phyloP scores from a whole-genome alignment of 441 rosid genomes.

The Melastoma candidum region DNA sequence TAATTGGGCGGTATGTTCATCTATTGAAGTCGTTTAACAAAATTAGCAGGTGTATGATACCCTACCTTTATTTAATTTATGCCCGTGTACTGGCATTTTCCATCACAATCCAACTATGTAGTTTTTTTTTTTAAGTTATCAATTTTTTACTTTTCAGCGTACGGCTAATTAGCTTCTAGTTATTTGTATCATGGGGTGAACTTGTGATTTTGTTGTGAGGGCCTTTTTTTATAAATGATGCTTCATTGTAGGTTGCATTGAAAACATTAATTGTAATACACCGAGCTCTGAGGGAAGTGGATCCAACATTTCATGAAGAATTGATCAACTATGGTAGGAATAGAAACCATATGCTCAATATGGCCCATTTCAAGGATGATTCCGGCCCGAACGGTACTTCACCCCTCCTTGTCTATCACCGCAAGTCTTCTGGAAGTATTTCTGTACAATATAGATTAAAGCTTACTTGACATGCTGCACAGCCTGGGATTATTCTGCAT shows the following conservation, averaged over 20 bases:
- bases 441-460: slow-evolving; percentile 15
- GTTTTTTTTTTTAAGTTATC: no score
- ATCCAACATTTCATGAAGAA: slow-evolving; percentile 93
- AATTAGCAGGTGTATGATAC: not conserved
- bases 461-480: slow-evolving; percentile 21
- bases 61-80: not conserved
- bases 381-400: slow-evolving; percentile 78
- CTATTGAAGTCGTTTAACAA: not conserved
- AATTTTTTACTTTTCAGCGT: no score
- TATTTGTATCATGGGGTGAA: not conserved
- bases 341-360: slow-evolving; percentile 84
- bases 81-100: not conserved
- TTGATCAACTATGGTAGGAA: slow-evolving; percentile 84
- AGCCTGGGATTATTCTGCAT: slow-evolving; percentile 94
- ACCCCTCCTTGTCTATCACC: not conserved
- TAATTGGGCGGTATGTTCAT: slow-evolving; percentile 83
- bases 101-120: no score
- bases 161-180: not conserved
- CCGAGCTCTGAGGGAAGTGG: slow-evolving; percentile 97
- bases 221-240: no score
- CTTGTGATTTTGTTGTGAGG: not conserved
- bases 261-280: slow-evolving; percentile 88
- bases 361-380: slow-evolving; percentile 97
- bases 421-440: slow-evolving; percentile 4
- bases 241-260: slow-evolving; percentile 62